phyloP scores from a whole-genome alignment of 164 flowering plant species.

The Berberis thunbergii region DNA sequence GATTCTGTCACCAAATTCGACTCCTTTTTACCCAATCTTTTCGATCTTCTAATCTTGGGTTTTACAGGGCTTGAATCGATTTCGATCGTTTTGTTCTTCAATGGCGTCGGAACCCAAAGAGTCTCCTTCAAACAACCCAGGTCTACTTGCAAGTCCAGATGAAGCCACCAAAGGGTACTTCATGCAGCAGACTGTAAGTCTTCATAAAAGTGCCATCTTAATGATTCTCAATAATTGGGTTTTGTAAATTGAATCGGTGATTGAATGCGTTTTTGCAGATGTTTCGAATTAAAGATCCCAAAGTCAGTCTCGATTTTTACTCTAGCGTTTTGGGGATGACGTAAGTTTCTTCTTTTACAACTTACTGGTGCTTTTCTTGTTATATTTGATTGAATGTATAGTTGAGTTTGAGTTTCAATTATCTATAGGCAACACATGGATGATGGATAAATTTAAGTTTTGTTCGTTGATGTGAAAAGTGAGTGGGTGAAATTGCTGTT shows the following conservation, averaged over 20 bases:
- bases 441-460: no score
- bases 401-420: no score
- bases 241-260: not conserved
- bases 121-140: slow-evolving; percentile 79
- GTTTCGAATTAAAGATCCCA: slow-evolving; percentile 94
- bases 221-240: no score
- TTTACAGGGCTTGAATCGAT: slow-evolving; percentile 27
- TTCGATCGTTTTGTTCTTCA: slow-evolving; percentile 26
- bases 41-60: not conserved
- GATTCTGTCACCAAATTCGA: not conserved
- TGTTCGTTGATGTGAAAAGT: no score
- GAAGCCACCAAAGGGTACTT: slow-evolving; percentile 84
- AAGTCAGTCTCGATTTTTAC: slow-evolving; percentile 92
- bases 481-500: no score
- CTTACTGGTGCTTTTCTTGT: not conserved
- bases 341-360: slow-evolving; percentile 41
- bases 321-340: slow-evolving; percentile 92
- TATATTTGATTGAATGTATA: not conserved
- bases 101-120: slow-evolving; percentile 77
- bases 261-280: slow-evolving; percentile 43
- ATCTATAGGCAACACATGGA: no score
- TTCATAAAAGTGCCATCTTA: not conserved
- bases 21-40: not conserved
- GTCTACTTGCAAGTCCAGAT: slow-evolving; percentile 53
- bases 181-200: slow-evolving; percentile 85